phyloP scores from a whole-genome alignment of 2,329 filamentous ascomycete genomes.

The Diaporthe ampelina region DNA sequence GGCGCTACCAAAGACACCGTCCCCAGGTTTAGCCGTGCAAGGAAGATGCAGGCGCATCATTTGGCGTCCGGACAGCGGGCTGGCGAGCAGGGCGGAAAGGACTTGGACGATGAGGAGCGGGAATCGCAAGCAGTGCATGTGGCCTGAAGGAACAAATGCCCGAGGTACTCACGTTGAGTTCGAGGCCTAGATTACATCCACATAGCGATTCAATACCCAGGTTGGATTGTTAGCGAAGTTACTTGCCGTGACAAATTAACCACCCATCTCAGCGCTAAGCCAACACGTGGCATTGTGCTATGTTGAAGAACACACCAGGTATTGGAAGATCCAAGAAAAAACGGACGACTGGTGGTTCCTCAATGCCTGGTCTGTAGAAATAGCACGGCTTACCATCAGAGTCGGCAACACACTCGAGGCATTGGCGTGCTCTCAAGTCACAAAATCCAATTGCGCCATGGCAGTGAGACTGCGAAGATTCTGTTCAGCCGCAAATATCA shows the following conservation, averaged over 20 bases:
- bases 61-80: constrained; percentile 1
- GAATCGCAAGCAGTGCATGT: constrained; percentile 24
- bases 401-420: background rate
- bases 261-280: no score
- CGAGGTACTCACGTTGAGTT: background rate
- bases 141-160: background rate
- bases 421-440: background rate
- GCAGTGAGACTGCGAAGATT: background rate
- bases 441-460: background rate
- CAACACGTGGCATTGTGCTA: background rate
- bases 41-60: constrained; percentile 30
- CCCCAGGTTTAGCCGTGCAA: constrained; percentile 35
- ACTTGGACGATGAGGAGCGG: constrained; percentile 31
- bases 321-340: background rate
- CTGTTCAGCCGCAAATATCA: background rate
- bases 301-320: background rate
- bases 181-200: background rate
- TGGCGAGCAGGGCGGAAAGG: constrained; percentile 28
- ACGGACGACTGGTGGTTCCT: no score
- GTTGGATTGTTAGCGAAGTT: background rate
- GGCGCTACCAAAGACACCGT: constrained; percentile 39
- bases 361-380: background rate
- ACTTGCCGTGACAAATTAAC: no score
- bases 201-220: background rate
- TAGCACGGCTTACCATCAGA: background rate